These are phyloP conservation scores for Kuraishia piskuri DNA, from an alignment of 805 yeast species.

Conservation along the genomic window DNA sequence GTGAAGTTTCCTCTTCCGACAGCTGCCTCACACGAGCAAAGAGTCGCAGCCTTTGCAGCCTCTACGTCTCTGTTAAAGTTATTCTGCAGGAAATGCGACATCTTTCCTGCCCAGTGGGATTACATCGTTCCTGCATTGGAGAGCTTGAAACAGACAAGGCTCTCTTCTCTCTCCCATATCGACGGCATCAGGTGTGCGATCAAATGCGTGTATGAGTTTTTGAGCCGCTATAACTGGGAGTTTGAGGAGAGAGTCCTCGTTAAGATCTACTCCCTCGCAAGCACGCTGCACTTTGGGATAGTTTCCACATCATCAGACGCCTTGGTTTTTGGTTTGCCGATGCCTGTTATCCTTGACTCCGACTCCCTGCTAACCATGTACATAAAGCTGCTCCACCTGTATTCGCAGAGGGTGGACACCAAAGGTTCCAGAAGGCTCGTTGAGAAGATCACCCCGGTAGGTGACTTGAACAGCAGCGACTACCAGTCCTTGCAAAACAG, in stretches of 20 bases:
- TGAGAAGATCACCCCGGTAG: constrained; percentile 25
- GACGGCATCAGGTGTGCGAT: constrained; percentile 11
- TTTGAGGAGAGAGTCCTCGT: constrained; percentile 21
- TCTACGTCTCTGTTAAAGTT: constrained; percentile 19
- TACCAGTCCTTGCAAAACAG: constrained; percentile 18
- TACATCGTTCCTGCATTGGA: constrained; percentile 16
- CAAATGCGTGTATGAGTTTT: constrained; percentile 11
- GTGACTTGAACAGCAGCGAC: constrained; percentile 18
- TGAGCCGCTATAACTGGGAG: constrained; percentile 18
- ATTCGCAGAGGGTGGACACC: constrained; percentile 11
- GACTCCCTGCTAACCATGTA: constrained; percentile 25
- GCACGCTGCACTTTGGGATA: constrained; percentile 4
- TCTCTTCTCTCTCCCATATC: not conserved
- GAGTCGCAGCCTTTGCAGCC: constrained; percentile 12
- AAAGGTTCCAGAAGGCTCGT: constrained; percentile 12
- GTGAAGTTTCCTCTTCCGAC: not conserved
- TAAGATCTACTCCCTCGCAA: constrained; percentile 5
- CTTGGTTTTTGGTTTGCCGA: constrained; percentile 6
- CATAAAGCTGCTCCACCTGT: constrained; percentile 18
- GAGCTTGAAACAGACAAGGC: constrained; percentile 2
- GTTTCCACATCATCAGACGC: not conserved
- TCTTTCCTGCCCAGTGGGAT: constrained; percentile 22
- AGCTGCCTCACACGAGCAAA: constrained; percentile 3
- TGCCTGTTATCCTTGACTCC: constrained; percentile 5
- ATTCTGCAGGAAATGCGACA: constrained; percentile 1